Conservation (phyloP, 2,329 filamentous ascomycete genomes). For the Rugonectria rugulosa region DNA sequence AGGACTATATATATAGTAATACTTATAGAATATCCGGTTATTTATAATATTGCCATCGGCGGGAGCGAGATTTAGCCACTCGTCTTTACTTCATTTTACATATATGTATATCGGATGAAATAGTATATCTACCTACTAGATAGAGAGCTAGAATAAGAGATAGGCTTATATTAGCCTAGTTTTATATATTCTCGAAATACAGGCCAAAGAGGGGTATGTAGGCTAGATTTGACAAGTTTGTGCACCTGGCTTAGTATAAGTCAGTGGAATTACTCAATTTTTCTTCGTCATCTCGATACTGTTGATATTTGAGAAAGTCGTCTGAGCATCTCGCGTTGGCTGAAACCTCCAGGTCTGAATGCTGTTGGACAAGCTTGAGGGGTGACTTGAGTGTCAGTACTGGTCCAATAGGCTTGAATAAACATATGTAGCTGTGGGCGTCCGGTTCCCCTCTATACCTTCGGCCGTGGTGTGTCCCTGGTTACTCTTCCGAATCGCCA, state of each 20-base stretch:
- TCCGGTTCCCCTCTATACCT: too few relatives aligned
- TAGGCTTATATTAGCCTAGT: too few relatives aligned
- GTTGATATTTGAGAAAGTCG: background rate
- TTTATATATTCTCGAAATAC: background rate
- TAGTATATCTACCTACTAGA: background rate
- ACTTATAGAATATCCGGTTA: background rate
- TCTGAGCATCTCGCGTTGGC: background rate
- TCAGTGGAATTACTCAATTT: background rate
- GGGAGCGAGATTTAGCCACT: background rate
- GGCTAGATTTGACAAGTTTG: background rate
- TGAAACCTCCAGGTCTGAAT: background rate
- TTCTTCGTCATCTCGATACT: background rate
- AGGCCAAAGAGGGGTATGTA: background rate
- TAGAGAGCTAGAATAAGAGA: background rate
- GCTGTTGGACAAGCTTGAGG: background rate
- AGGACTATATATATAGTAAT: constrained; percentile 1
- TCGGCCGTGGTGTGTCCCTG: too few relatives aligned
- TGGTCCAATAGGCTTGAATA: background rate
- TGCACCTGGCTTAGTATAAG: background rate
- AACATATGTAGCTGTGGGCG: background rate
- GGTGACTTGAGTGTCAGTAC: background rate
- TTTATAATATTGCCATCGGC: background rate
- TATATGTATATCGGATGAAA: background rate
- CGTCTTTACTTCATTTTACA: fast-evolving
- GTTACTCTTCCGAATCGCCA: too few relatives aligned